These are phyloP conservation scores for Marsdenia floribunda DNA, from an alignment of 257 asterid species.

Conservation along the genomic window DNA sequence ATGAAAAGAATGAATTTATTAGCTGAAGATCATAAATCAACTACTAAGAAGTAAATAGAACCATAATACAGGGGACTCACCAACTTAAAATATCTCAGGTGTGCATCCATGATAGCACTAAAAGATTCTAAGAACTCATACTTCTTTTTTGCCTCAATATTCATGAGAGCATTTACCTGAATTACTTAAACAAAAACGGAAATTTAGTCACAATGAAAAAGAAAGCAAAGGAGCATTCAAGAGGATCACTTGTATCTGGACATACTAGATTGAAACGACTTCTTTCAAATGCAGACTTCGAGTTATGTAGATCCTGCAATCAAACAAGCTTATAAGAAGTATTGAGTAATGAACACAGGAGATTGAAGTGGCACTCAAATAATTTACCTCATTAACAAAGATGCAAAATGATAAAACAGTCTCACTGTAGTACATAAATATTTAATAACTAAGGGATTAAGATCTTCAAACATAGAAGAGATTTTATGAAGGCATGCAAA, in stretches of 20 bases:
- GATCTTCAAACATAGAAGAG: background rate
- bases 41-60: slow-evolving; percentile 13
- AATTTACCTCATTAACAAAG: background rate
- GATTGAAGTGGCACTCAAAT: background rate
- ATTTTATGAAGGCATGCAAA: background rate
- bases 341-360: background rate
- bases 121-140: slow-evolving; percentile 89
- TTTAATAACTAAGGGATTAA: background rate
- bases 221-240: slow-evolving; percentile 4
- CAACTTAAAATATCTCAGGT: slow-evolving; percentile 87
- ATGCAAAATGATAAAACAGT: background rate
- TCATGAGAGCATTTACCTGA: slow-evolving; percentile 85
- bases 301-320: slow-evolving; percentile 84
- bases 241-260: slow-evolving; percentile 22
- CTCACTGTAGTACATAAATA: background rate
- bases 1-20: slow-evolving; percentile 17
- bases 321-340: slow-evolving; percentile 24
- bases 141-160: slow-evolving; percentile 89
- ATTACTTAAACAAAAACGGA: slow-evolving; percentile 44
- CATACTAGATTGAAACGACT: slow-evolving; percentile 93
- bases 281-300: slow-evolving; percentile 91
- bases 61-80: slow-evolving; percentile 32
- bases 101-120: slow-evolving; percentile 99
- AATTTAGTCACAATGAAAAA: slow-evolving; percentile 18
- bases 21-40: slow-evolving; percentile 20